Evolutionary conservation across 306 rosid genomes (phyloP).

Genomic region (Fagus crenata): DNA sequence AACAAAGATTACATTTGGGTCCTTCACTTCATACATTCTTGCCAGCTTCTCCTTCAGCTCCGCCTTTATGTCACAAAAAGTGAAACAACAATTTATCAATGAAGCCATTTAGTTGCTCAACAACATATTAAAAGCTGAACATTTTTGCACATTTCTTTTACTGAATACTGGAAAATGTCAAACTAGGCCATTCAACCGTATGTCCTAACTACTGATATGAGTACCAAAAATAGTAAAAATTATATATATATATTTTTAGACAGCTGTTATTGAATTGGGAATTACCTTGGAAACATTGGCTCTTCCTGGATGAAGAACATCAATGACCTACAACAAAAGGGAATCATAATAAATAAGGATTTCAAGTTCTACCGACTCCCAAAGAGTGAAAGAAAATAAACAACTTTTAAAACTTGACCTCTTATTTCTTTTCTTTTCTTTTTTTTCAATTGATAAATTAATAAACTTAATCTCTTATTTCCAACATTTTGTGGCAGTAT

Average conservation of each 20-base stretch:
- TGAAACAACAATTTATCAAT: neutral
- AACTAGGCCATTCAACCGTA: neutral
- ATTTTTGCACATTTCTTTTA: neutral
- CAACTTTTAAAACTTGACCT: neutral
- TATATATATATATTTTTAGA: no score
- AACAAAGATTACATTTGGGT: slow-evolving; percentile 74
- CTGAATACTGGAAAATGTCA: neutral
- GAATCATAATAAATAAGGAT: neutral
- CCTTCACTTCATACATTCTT: slow-evolving; percentile 78
- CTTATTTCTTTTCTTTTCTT: no score
- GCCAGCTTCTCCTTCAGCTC: slow-evolving; percentile 91
- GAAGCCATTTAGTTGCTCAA: neutral
- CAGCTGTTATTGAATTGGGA: neutral
- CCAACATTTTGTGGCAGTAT: no score
- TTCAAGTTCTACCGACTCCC: neutral
- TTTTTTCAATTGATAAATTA: no score
- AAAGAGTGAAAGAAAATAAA: neutral
- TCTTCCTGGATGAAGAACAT: slow-evolving; percentile 92
- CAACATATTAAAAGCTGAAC: neutral
- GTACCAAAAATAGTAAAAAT: neutral
- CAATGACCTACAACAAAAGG: slow-evolving; percentile 53
- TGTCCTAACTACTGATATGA: neutral
- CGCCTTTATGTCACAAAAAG: slow-evolving; percentile 40
- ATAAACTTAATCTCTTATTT: no score
- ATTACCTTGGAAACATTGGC: slow-evolving; percentile 87